A percentile compares a stretch with the other conserved stretches of the same genome.
Conservation (phyloP, 345 rosid genomes). For the Microthlaspi erraticum region DNA sequence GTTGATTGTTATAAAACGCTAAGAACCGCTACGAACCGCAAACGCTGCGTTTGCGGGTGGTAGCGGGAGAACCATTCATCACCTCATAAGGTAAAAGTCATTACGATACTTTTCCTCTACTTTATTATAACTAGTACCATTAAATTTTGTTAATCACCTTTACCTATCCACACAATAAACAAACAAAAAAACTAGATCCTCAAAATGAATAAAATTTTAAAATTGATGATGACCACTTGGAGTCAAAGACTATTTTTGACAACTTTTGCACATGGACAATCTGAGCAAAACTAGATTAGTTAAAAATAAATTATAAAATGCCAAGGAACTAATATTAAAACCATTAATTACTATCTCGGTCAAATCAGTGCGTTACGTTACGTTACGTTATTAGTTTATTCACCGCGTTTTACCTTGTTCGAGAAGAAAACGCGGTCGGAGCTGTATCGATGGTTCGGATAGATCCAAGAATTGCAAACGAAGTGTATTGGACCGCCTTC, state of each 20-base stretch:
- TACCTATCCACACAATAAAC: slow-evolving; percentile 5
- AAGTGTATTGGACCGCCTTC: slow-evolving; percentile 63
- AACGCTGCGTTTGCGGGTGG: too few relatives aligned
- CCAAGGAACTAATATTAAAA: background rate
- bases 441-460: slow-evolving; percentile 69
- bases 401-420: slow-evolving; percentile 64
- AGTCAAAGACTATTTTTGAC: slow-evolving; percentile 4
- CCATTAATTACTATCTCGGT: background rate
- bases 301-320: background rate
- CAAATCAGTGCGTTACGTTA: slow-evolving; percentile 9
- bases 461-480: slow-evolving; percentile 93
- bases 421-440: slow-evolving; percentile 83
- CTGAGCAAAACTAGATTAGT: slow-evolving; percentile 4
- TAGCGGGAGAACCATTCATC: too few relatives aligned
- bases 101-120: slow-evolving; percentile 12
- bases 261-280: slow-evolving; percentile 35
- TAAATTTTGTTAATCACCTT: too few relatives aligned
- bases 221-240: slow-evolving; percentile 7
- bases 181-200: background rate
- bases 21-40: too few relatives aligned
- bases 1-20: too few relatives aligned
- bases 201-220: background rate
- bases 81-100: too few relatives aligned
- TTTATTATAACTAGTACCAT: background rate
- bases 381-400: background rate